Conservation (phyloP, 345 rosid genomes). For the Rhodamnia rubescens region DNA sequence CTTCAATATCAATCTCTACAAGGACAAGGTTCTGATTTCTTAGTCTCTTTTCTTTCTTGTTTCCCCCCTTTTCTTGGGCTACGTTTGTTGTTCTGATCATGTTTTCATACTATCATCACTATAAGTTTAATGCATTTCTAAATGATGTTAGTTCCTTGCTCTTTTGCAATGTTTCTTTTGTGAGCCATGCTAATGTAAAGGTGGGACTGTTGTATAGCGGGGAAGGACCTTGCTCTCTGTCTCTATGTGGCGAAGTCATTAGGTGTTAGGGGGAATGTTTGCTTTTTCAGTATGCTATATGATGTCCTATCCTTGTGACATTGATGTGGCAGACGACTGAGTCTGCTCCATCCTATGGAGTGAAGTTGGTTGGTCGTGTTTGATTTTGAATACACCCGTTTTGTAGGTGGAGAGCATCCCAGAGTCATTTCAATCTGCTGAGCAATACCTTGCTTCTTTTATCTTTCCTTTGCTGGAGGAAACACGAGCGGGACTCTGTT, state of each 20-base stretch:
- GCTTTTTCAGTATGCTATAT: too few relatives aligned
- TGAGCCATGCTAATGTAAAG: background rate
- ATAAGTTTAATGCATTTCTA: background rate
- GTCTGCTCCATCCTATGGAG: background rate
- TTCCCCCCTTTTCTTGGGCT: background rate
- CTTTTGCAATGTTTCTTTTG: background rate
- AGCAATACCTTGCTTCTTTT: background rate
- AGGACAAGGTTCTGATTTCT: background rate
- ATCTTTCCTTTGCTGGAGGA: conserved; percentile 9
- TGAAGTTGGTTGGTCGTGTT: background rate
- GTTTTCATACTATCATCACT: background rate
- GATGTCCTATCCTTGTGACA: background rate
- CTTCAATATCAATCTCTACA: background rate
- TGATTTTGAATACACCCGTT: background rate
- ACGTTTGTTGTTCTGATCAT: background rate
- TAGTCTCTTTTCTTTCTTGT: background rate
- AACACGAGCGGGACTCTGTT: background rate
- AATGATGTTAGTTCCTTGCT: background rate
- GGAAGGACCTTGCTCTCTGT: background rate
- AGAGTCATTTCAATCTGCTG: background rate
- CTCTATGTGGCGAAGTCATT: background rate
- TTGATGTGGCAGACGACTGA: background rate
- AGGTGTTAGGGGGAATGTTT: too few relatives aligned
- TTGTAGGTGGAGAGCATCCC: conserved; percentile 9
- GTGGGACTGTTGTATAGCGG: background rate